These are phyloP conservation scores for Candida alai DNA, from an alignment of 805 yeast genomes.

Conservation along the genomic window DNA sequence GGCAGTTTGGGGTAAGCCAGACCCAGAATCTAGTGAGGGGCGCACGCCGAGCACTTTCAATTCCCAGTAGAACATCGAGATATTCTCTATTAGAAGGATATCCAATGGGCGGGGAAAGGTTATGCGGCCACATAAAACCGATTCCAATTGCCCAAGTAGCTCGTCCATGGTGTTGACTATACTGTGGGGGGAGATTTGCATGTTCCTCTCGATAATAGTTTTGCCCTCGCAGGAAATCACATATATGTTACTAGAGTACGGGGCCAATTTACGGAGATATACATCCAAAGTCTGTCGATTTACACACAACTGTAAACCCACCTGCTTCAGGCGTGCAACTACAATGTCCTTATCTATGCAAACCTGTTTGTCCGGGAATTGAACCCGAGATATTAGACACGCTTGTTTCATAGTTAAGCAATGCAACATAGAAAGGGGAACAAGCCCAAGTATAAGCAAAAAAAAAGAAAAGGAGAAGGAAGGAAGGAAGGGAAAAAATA, in stretches of 20 bases:
- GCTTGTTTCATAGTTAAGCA: constrained; percentile 1
- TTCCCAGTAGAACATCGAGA: constrained; percentile 36
- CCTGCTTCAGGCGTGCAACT: not conserved
- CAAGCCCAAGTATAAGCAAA: too few relatives aligned
- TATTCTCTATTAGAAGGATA: constrained; percentile 12
- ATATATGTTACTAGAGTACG: not conserved
- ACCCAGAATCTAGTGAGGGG: constrained; percentile 9
- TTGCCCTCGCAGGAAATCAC: constrained; percentile 2
- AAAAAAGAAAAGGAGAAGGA: too few relatives aligned
- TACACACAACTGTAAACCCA: constrained; percentile 1
- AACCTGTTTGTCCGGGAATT: not conserved
- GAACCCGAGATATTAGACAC: constrained; percentile 2
- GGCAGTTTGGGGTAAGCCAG: constrained; percentile 5
- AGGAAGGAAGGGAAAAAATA: too few relatives aligned
- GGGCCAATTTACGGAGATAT: not conserved
- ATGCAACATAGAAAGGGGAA: not conserved
- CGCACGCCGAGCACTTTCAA: constrained; percentile 13
- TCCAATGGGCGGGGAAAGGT: not conserved
- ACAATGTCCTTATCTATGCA: not conserved
- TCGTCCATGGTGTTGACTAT: constrained; percentile 2
- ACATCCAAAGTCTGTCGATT: not conserved
- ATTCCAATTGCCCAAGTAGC: not conserved
- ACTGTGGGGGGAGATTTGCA: not conserved
- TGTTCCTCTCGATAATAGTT: not conserved
- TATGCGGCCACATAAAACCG: not conserved